Evolutionary conservation across 2,329 filamentous ascomycete genomes (phyloP).

Genomic region (Aspergillus glaucus): DNA sequence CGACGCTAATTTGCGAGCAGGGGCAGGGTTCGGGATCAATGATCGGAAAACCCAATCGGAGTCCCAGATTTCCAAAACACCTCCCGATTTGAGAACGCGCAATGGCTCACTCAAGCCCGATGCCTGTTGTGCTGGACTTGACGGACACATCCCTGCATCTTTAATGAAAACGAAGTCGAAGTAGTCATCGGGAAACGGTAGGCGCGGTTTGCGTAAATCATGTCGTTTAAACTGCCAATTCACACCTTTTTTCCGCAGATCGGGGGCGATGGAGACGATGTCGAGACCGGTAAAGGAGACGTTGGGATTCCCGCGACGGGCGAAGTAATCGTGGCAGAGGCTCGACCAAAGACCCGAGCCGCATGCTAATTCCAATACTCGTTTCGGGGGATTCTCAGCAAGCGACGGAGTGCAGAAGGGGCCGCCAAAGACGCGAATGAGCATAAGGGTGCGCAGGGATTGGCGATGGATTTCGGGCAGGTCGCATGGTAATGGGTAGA

Average conservation of each 20-base stretch:
- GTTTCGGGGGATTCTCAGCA: constrained; percentile 61
- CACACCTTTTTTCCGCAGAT: constrained; percentile 64
- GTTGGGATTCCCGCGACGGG: constrained; percentile 58
- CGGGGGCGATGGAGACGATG: constrained; percentile 64
- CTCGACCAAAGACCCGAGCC: constrained; percentile 86
- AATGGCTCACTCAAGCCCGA: constrained; percentile 64
- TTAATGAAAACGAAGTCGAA: constrained; percentile 89
- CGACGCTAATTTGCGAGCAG: constrained; percentile 50
- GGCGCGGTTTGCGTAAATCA: constrained; percentile 67
- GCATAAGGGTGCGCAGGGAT: constrained; percentile 72
- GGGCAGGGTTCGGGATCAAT: constrained; percentile 68
- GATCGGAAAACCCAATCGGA: constrained; percentile 79
- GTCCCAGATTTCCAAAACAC: constrained; percentile 82
- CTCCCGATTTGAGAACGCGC: constrained; percentile 69
- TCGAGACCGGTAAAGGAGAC: constrained; percentile 79
- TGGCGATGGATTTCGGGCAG: constrained; percentile 82
- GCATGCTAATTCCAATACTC: constrained; percentile 80
- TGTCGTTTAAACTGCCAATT: constrained; percentile 86
- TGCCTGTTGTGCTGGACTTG: constrained; percentile 49
- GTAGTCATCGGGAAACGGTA: constrained; percentile 71
- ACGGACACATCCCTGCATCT: constrained; percentile 67
- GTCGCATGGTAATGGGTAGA: constrained; percentile 85
- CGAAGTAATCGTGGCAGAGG: constrained; percentile 75
- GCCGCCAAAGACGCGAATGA: constrained; percentile 73
- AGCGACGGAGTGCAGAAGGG: constrained; percentile 69